A percentile compares a stretch with the other conserved stretches of the same genome.
Evolutionary conservation across 1,284 basidiomycete species (phyloP).

Genomic region (Cryptococcus sp.): DNA sequence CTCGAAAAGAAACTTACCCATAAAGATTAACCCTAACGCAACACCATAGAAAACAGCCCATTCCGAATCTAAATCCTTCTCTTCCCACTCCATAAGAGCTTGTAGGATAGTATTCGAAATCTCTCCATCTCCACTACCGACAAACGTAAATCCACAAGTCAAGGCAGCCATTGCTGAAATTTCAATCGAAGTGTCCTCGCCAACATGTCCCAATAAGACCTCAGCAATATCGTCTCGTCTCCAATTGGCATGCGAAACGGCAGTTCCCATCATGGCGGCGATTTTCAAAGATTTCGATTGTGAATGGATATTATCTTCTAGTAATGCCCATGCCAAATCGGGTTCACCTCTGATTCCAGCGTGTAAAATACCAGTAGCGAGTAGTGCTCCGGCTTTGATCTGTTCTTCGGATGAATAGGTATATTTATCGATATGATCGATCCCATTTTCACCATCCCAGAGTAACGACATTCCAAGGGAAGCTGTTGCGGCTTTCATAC

Average conservation of each 20-base stretch:
- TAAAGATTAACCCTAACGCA: conserved; percentile 84
- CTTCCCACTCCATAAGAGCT: conserved; percentile 77
- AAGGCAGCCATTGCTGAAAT: conserved; percentile 81
- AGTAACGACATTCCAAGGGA: conserved; percentile 88
- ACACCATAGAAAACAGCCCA: conserved; percentile 90
- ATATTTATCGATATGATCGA: conserved; percentile 96
- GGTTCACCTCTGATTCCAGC: conserved; percentile 86
- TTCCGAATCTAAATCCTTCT: conserved; percentile 75
- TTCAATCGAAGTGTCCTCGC: conserved; percentile 78
- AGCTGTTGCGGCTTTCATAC: conserved; percentile 95
- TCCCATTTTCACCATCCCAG: conserved; percentile 94
- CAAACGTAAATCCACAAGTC: conserved; percentile 90
- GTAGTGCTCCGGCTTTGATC: conserved; percentile 94
- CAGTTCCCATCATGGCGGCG: conserved; percentile 82
- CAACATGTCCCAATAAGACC: conserved; percentile 71
- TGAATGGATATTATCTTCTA: conserved; percentile 88
- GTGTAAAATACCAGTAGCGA: conserved; percentile 92
- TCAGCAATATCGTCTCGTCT: conserved; percentile 81
- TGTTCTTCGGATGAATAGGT: conserved; percentile 94
- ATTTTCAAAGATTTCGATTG: conserved; percentile 78
- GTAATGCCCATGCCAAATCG: conserved; percentile 86
- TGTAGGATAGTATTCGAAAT: conserved; percentile 86
- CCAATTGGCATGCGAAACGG: conserved; percentile 90
- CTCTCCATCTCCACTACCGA: conserved; percentile 92
- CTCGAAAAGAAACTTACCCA: conserved; percentile 57